These are phyloP conservation scores for Gloeostereum incarnatum DNA, from an alignment of 768 basidiomycete genomes.

Conservation along the genomic window DNA sequence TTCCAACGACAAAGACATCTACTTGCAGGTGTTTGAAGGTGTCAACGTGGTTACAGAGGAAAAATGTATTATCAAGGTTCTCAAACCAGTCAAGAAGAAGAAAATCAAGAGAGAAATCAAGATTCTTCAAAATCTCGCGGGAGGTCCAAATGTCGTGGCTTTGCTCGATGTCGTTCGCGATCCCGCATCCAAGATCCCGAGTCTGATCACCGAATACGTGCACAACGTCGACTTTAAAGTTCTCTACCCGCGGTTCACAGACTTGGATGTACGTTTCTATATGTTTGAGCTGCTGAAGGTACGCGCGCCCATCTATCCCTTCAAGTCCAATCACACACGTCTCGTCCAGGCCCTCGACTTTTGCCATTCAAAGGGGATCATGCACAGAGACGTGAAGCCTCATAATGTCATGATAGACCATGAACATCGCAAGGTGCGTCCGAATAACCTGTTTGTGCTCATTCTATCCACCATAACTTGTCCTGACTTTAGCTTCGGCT, in stretches of 20 bases:
- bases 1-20: constrained; percentile 5
- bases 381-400: constrained; percentile 98
- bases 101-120: constrained; percentile 99
- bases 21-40: constrained; percentile 78
- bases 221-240: constrained; percentile 98
- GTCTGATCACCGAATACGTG: constrained; percentile 94
- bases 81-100: constrained; percentile 99
- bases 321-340: constrained; percentile 9
- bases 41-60: constrained; percentile 85
- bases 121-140: constrained; percentile 92
- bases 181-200: constrained; percentile 93
- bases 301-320: constrained; percentile 6
- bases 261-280: constrained; percentile 93
- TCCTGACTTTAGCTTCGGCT: constrained; percentile 60
- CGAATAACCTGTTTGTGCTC: constrained; percentile 1
- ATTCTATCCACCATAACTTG: constrained; percentile 7
- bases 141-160: constrained; percentile 91
- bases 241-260: constrained; percentile 90
- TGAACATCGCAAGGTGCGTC: constrained; percentile 80
- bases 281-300: constrained; percentile 95
- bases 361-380: constrained; percentile 97
- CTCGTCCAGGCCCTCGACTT: constrained; percentile 77
- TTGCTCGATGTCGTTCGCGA: constrained; percentile 95
- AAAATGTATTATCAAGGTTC: constrained; percentile 97
- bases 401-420: constrained; percentile 99